Conservation (phyloP, 106 monocot species). For the Dactylorhiza incarnata region DNA sequence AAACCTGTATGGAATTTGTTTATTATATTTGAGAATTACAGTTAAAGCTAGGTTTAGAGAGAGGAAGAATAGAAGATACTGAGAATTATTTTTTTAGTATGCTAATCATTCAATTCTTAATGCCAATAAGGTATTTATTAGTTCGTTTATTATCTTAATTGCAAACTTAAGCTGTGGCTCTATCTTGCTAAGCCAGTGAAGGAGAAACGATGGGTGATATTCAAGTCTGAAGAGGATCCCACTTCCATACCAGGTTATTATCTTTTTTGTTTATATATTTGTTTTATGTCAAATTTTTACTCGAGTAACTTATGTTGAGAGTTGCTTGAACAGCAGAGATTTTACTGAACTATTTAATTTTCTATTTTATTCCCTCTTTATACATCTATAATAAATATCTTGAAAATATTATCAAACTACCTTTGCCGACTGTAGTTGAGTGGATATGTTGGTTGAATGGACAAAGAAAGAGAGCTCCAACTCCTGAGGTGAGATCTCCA, state of each 20-base stretch:
- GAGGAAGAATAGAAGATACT: not conserved
- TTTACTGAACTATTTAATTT: not conserved
- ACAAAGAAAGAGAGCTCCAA: conserved; percentile 90
- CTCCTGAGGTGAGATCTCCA: conserved; percentile 50
- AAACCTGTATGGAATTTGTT: not conserved
- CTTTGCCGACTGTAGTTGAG: conserved; percentile 58
- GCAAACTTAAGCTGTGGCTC: not conserved
- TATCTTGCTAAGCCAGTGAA: conserved; percentile 37
- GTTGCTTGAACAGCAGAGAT: not conserved
- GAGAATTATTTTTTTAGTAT: not conserved
- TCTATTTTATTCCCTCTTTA: not conserved
- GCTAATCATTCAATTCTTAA: not conserved
- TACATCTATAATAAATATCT: not conserved
- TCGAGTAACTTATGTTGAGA: not conserved
- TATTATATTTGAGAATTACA: not conserved
- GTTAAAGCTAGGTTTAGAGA: not conserved
- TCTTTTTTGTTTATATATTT: not conserved
- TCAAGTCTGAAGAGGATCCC: conserved; percentile 82
- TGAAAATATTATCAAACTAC: conserved; percentile 12
- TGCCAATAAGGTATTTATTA: not conserved
- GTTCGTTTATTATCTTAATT: not conserved
- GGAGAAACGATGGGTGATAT: conserved; percentile 90
- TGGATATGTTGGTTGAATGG: conserved; percentile 99
- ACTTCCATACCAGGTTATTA: conserved; percentile 80
- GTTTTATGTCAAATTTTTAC: not conserved